A percentile compares a stretch with the other conserved stretches of the same genome.
phyloP scores from a whole-genome alignment of 805 yeast genomes.

The Metschnikowia kofuensis region DNA sequence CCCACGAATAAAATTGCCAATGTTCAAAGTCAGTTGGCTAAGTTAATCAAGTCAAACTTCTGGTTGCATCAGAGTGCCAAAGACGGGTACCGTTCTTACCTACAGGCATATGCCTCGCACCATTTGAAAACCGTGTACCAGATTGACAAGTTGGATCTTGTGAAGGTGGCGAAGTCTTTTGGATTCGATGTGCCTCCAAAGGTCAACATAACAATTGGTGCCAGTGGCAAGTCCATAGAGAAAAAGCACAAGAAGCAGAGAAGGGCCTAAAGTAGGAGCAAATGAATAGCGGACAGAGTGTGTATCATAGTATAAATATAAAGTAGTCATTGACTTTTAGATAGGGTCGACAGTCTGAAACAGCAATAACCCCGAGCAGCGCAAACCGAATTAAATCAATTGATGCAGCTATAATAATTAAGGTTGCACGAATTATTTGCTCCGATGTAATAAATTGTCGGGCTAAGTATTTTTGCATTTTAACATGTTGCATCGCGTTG shows the following conservation, averaged over 20 bases:
- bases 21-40: constrained; percentile 90
- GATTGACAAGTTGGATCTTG: constrained; percentile 90
- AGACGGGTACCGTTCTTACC: constrained; percentile 94
- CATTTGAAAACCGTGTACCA: constrained; percentile 95
- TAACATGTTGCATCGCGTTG: neutral
- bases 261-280: constrained; percentile 19
- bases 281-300: constrained; percentile 3
- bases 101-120: constrained; percentile 97
- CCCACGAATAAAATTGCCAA: constrained; percentile 93
- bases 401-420: too few relatives aligned
- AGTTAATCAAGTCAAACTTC: constrained; percentile 85
- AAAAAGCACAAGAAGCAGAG: constrained; percentile 46
- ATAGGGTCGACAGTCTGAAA: neutral
- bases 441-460: neutral
- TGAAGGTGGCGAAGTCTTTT: constrained; percentile 91
- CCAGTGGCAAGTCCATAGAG: constrained; percentile 69
- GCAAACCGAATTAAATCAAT: too few relatives aligned
- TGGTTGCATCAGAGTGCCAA: constrained; percentile 94
- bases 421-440: too few relatives aligned
- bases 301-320: constrained; percentile 13
- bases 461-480: neutral
- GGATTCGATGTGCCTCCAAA: constrained; percentile 96
- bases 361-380: too few relatives aligned
- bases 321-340: neutral
- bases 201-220: constrained; percentile 93